phyloP scores from a whole-genome alignment of 108 stramenopile genomes.

The Cylindrotheca fusiformis region DNA sequence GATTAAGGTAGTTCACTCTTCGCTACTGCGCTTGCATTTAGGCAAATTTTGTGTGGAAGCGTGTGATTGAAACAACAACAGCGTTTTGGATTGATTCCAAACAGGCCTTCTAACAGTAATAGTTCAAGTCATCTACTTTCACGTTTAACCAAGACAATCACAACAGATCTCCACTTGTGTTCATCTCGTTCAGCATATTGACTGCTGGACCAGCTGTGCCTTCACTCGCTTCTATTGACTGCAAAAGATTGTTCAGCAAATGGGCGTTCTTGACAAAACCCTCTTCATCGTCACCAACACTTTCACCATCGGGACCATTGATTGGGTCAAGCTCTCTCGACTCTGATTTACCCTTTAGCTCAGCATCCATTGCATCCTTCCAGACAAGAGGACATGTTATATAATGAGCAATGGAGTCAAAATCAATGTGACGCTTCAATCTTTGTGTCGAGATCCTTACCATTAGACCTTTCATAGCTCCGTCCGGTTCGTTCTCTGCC shows the following conservation, averaged over 20 bases:
- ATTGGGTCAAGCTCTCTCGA: conserved; percentile 18
- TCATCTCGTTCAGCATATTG: conserved; percentile 68
- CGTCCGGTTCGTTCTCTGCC: conserved; percentile 31
- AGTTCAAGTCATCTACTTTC: too few relatives aligned
- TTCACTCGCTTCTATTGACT: conserved; percentile 59
- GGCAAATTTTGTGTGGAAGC: too few relatives aligned
- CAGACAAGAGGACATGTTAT: conserved; percentile 3
- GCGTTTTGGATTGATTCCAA: too few relatives aligned
- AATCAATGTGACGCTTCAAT: background rate
- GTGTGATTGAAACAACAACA: too few relatives aligned
- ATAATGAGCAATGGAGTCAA: background rate
- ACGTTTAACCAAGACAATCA: too few relatives aligned
- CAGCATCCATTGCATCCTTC: conserved; percentile 46
- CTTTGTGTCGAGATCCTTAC: background rate
- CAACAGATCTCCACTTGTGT: too few relatives aligned
- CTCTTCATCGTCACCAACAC: conserved; percentile 13
- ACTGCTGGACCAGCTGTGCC: conserved; percentile 54
- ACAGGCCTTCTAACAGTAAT: too few relatives aligned
- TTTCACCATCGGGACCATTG: background rate
- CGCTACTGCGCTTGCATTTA: too few relatives aligned
- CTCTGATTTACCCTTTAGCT: conserved; percentile 23
- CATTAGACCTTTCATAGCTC: conserved; percentile 24
- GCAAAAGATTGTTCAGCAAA: conserved; percentile 54
- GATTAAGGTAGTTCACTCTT: too few relatives aligned
- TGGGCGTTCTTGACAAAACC: conserved; percentile 28